Evolutionary conservation across 2,329 filamentous ascomycete species (phyloP).

Genomic region (Xylaria sp.): DNA sequence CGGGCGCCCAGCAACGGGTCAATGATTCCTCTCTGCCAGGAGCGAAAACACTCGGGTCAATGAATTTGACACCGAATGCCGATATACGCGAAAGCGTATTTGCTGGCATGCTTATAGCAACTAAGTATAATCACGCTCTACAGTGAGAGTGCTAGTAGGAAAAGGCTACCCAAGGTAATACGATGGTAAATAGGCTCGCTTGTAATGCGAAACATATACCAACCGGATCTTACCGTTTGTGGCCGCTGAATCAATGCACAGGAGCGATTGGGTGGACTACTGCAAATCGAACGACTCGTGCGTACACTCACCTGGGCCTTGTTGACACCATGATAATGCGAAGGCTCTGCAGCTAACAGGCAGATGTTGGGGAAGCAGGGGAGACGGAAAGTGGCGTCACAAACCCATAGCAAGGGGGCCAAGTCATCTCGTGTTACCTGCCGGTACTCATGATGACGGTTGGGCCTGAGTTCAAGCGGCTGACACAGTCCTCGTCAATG

Average conservation of each 20-base stretch:
- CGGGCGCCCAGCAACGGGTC: slow-evolving; percentile 63
- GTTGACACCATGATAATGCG: background rate
- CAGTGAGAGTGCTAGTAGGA: background rate
- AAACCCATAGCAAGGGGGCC: background rate
- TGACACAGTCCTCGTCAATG: background rate
- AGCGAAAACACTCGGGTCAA: slow-evolving; percentile 61
- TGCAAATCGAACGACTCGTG: background rate
- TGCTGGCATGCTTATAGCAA: slow-evolving; percentile 35
- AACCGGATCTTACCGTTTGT: background rate
- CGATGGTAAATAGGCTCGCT: background rate
- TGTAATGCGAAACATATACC: background rate
- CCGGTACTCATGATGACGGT: background rate
- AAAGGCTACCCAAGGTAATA: background rate
- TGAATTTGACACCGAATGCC: slow-evolving; percentile 54
- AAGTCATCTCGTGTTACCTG: background rate
- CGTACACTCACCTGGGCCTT: background rate
- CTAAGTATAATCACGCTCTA: background rate
- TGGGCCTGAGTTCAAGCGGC: background rate
- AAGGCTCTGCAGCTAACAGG: slow-evolving; percentile 22
- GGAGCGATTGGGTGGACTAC: background rate
- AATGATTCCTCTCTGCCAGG: slow-evolving; percentile 57
- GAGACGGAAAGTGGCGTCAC: slow-evolving; percentile 1
- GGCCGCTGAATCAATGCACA: background rate
- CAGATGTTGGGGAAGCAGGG: background rate
- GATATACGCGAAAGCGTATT: slow-evolving; percentile 48